These are phyloP conservation scores for Wallemia hederae DNA, from an alignment of 1,284 basidiomycete species.

Conservation along the genomic window DNA sequence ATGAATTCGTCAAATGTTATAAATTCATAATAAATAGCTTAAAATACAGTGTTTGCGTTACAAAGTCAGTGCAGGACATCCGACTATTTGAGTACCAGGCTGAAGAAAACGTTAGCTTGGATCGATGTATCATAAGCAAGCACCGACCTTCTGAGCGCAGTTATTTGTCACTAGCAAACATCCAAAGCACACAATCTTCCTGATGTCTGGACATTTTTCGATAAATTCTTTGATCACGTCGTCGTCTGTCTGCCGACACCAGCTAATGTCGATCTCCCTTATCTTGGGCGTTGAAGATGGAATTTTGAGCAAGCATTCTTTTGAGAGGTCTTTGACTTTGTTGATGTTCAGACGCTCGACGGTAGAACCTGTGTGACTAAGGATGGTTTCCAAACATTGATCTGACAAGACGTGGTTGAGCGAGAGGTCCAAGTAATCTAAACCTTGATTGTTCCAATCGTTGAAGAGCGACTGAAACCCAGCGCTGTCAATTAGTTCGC, in stretches of 20 bases:
- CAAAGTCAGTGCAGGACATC: background rate
- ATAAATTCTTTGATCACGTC: slow-evolving; percentile 43
- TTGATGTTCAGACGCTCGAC: slow-evolving; percentile 45
- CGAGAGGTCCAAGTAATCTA: slow-evolving; percentile 21
- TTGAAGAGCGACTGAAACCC: slow-evolving; percentile 40
- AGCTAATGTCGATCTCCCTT: slow-evolving; percentile 46
- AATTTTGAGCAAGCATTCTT: slow-evolving; percentile 28
- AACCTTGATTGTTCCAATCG: slow-evolving; percentile 12
- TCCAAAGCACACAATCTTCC: slow-evolving; percentile 15
- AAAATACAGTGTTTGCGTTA: background rate
- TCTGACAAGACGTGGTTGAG: slow-evolving; percentile 29
- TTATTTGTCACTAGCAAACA: slow-evolving; percentile 27
- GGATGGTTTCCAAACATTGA: slow-evolving; percentile 30
- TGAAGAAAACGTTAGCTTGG: too few relatives aligned
- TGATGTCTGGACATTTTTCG: slow-evolving; percentile 23
- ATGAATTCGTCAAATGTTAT: too few relatives aligned
- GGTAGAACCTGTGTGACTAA: slow-evolving; percentile 34
- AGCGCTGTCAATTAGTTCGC: slow-evolving; percentile 34
- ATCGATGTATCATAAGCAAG: background rate
- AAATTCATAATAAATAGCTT: too few relatives aligned
- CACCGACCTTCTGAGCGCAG: slow-evolving; percentile 25
- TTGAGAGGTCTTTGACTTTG: slow-evolving; percentile 34
- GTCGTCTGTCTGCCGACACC: slow-evolving; percentile 60
- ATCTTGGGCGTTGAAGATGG: slow-evolving; percentile 24
- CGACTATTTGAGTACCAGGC: background rate